Evolutionary conservation across 768 basidiomycete genomes (phyloP).

Genomic region (Austroboletus eburneus): DNA sequence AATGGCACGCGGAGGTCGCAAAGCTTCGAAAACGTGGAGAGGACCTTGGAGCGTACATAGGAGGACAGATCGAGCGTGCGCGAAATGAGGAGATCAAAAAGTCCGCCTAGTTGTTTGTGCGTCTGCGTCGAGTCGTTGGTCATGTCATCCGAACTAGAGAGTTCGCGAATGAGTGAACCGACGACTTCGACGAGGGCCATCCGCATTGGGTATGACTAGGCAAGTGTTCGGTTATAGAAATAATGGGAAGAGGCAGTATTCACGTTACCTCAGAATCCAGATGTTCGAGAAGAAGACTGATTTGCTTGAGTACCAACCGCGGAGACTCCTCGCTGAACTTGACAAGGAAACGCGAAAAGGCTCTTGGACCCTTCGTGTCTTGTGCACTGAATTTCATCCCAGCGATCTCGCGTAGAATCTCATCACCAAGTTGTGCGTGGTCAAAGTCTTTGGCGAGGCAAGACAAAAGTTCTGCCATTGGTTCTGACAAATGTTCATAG

Average conservation of each 20-base stretch:
- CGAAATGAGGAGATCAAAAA: slow-evolving; percentile 82
- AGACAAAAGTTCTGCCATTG: slow-evolving; percentile 87
- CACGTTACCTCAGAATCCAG: slow-evolving; percentile 84
- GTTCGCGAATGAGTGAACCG: slow-evolving; percentile 77
- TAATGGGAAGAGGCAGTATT: neutral
- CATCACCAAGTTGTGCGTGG: slow-evolving; percentile 84
- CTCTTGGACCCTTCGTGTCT: slow-evolving; percentile 83
- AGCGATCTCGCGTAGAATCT: slow-evolving; percentile 85
- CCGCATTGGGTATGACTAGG: slow-evolving; percentile 92
- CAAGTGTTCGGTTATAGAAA: neutral
- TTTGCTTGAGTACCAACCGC: slow-evolving; percentile 81
- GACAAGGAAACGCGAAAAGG: slow-evolving; percentile 81
- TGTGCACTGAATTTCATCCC: slow-evolving; percentile 70
- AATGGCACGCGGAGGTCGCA: slow-evolving; percentile 77
- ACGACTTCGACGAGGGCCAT: slow-evolving; percentile 91
- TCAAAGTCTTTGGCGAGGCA: slow-evolving; percentile 83
- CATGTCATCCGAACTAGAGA: slow-evolving; percentile 52
- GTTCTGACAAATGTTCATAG: slow-evolving; percentile 90
- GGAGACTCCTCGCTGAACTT: slow-evolving; percentile 78
- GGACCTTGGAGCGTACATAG: slow-evolving; percentile 89
- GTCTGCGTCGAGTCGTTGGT: slow-evolving; percentile 41
- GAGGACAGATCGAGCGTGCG: slow-evolving; percentile 85
- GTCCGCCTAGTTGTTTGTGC: slow-evolving; percentile 71
- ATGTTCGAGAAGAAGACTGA: slow-evolving; percentile 77
- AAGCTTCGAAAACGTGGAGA: slow-evolving; percentile 69